A percentile compares a stretch with the other conserved stretches of the same genome.
Conservation (phyloP, 1,284 basidiomycete genomes). For the Gymnopus androsaceus region DNA sequence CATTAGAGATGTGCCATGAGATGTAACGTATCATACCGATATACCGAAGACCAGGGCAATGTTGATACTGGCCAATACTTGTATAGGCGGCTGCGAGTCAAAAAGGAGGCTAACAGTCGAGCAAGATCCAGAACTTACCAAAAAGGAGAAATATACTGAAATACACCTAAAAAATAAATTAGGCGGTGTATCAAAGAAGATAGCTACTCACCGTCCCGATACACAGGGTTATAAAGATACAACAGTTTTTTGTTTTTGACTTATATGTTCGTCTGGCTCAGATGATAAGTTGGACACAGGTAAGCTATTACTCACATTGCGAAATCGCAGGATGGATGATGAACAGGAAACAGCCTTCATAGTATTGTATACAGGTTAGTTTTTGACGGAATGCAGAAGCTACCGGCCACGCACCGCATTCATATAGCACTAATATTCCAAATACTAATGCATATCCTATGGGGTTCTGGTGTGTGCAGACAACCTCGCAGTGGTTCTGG, state of each 20-base stretch:
- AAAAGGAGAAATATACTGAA: background rate
- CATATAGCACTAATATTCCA: background rate
- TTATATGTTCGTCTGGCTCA: background rate
- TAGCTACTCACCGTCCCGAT: background rate
- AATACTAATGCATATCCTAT: background rate
- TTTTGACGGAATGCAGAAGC: background rate
- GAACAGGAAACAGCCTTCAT: background rate
- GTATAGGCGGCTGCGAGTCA: background rate
- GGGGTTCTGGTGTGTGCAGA: background rate
- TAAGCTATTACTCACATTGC: background rate
- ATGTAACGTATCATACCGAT: background rate
- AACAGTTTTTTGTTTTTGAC: background rate
- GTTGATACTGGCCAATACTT: background rate
- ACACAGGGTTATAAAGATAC: background rate
- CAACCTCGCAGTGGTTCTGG: background rate
- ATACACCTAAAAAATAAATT: background rate
- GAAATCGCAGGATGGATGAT: background rate
- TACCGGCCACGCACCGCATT: conserved; percentile 1
- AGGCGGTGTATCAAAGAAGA: background rate
- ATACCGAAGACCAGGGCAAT: background rate
- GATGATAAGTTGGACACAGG: background rate
- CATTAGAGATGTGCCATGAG: background rate
- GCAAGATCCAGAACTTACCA: background rate
- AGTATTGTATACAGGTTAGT: background rate
- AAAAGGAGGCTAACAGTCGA: background rate